These are phyloP conservation scores for barrel medic (Medicago truncatula) DNA, from an alignment of 306 rosid genomes.

Conservation along the genomic window MtrunA17r5.0-ANR NC_053048.1:386001-386500, in stretches of 20 bases:
- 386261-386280: conserved; percentile 10
- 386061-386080: neutral
- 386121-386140: neutral
- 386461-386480: neutral
- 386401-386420: conserved; percentile 2
- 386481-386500: conserved; percentile 16
- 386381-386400: conserved; percentile 4
- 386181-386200: conserved; percentile 15
- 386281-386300: conserved; percentile 3
- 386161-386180: neutral
- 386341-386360: neutral
- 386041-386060: too few species aligned
- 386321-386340: neutral
- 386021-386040: too few species aligned
- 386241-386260: neutral
- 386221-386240: neutral
- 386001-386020: too few species aligned
- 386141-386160: neutral
- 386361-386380: neutral
- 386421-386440: conserved; percentile 15
- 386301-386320: too few species aligned
- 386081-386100: conserved; percentile 13
- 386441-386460: conserved; percentile 4
- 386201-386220: conserved; percentile 5
- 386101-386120: neutral